Evolutionary conservation across 257 asterid genomes (phyloP), one percentile per base, ranked within the genome.

Genomic region (Ocimum tenuiflorum): DNA sequence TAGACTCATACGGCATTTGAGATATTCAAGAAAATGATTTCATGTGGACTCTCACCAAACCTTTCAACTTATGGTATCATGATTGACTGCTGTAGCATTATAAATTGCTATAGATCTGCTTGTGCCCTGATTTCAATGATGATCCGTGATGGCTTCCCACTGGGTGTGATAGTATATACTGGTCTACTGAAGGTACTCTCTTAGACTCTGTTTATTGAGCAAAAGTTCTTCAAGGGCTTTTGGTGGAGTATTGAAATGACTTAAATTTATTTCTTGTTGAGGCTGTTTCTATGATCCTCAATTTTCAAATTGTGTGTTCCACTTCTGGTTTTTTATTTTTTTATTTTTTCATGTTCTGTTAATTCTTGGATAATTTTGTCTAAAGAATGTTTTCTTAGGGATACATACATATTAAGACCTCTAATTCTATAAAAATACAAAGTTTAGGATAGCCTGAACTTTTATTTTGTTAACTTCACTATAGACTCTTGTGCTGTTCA

Each of bases 61-160:
- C 78, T 73, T 22, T 62, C 72, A 60, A 87, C 89, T 19, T 89
- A 85, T 67, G 69, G 72, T 19, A 82, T 85, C 78, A 84, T 89
- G 98, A 80, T 84, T 46, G 82, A 81, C 69, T 79, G 91, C 74
- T 89, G 95, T 72, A 79, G 84, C 80, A 68, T 59, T 52, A 70
- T 72, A 54, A 73, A 75, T 53, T 79, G 94, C 80, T 79, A 75
- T 60, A 67, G 60, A 85, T 91, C 97, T 63, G 98, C 96, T 41
- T 74, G 71, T 68, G 81, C 84, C 39, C 73, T 89, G 69, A 77
- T 84, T 46, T 85, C 95, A 8, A 61, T 79, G 86, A 85, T 89
- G 95, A 85, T 87, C 35, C 95, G 94, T 55, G 71, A 66, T 61
- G 96, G 98, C 66, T 84, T 73, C 73, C 39, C 31, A 75, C 76